These are phyloP conservation scores for Tuber brumale DNA, from an alignment of 495 filamentous ascomycete genomes.

Conservation along the genomic window DNA sequence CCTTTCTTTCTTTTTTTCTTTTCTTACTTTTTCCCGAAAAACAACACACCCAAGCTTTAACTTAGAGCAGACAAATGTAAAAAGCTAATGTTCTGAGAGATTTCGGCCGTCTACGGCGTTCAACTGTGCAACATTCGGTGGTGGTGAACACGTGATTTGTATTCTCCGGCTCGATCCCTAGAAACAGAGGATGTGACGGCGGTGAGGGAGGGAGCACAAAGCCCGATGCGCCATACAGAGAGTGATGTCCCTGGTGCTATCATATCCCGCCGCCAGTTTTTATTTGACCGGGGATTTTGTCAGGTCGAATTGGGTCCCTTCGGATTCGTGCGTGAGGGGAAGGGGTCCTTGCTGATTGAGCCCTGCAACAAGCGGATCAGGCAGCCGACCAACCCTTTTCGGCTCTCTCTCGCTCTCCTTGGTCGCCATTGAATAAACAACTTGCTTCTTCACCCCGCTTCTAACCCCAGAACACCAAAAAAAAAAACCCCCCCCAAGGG, in stretches of 20 bases:
- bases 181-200: not conserved
- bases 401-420: not conserved
- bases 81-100: not conserved
- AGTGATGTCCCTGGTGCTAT: not conserved
- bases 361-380: not conserved
- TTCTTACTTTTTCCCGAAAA: not conserved
- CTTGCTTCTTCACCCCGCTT: not conserved
- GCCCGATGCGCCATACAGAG: not conserved
- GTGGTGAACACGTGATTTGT: not conserved
- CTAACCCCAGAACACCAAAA: not conserved
- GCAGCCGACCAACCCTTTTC: not conserved
- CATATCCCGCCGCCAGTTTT: not conserved
- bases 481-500: not conserved
- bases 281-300: not conserved
- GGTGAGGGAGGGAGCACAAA: not conserved
- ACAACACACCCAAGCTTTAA: not conserved
- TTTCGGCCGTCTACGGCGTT: not conserved
- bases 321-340: not conserved
- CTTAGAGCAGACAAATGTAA: not conserved
- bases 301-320: not conserved
- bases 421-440: not conserved
- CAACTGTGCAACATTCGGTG: not conserved
- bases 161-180: not conserved
- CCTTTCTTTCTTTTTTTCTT: too few relatives aligned
- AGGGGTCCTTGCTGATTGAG: not conserved